Evolutionary conservation across 2,329 filamentous ascomycete species (phyloP), one percentile per base, ranked within the genome.

Genomic region (Alternaria hordeiaustralica): DNA sequence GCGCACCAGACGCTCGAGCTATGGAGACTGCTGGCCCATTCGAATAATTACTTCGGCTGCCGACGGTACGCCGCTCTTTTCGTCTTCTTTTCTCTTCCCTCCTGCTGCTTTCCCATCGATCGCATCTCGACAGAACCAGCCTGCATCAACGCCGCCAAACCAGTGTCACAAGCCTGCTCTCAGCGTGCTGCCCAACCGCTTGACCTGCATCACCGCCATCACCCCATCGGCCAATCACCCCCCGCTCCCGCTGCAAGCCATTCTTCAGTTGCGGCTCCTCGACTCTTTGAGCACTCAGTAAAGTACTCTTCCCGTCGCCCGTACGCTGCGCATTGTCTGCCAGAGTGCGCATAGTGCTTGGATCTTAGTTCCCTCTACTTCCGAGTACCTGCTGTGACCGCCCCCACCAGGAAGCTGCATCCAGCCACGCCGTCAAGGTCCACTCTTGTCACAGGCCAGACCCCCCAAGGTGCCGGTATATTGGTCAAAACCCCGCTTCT

Each of bases 401-500:
- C 51, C 58, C 59, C 59, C 55, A 51, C 55, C 61, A 64, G 64
- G 66, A 66, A 55, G 55, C 66, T 69, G 67, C 68, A 64, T 63
- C 65, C 73, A 75, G 74, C 73, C 76, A 75, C 75, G 57, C 72
- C 73, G 71, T 75, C 74, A 70, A 71, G 65, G 64, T 65, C 70
- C 65, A 68, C 69, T 71, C 65, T 69, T 68, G 66, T 65, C 67
- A 74, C 68, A 72, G 66, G 71, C 68, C 66, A 63, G 43, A 60
- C 61, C 61, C 55, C 55, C 66, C 64, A 71, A 72, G 75, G 71
- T 77, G 74, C 75, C 75, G 71, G 75, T 78, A 79, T 78, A 78
- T 78, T 79, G 76, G 75, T 74, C 71, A 67, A 68, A 64, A 63
- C 72, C 76, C 76, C 74, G 75, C 73, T 71, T 70, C 71, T 72